Conservation (phyloP, 148 eudicot species). For the Linanthus parryae region DNA sequence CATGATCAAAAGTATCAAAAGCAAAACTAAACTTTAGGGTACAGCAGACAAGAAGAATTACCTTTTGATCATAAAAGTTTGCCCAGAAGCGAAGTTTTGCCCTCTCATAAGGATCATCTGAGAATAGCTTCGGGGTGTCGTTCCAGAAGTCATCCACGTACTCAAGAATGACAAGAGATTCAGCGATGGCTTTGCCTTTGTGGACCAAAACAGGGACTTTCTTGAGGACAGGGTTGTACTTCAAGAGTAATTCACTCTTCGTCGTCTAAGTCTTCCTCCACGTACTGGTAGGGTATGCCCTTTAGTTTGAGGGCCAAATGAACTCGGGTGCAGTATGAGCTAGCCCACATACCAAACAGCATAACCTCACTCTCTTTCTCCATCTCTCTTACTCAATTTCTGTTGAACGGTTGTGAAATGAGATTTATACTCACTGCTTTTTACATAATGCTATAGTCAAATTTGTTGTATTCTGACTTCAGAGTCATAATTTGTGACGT, state of each 20-base stretch:
- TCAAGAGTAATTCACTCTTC: slow-evolving; percentile 6
- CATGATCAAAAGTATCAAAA: background rate
- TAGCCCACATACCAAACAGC: slow-evolving; percentile 6
- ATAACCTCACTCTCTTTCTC: slow-evolving; percentile 1
- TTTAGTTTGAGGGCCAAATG: slow-evolving; percentile 5
- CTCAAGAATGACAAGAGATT: slow-evolving; percentile 2
- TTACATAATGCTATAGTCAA: too few relatives aligned
- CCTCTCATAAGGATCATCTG: slow-evolving; percentile 7
- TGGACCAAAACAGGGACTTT: slow-evolving; percentile 6
- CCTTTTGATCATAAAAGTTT: slow-evolving; percentile 9
- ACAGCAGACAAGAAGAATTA: background rate
- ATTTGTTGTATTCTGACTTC: too few relatives aligned
- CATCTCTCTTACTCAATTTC: slow-evolving; percentile 7
- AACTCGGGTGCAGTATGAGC: slow-evolving; percentile 2
- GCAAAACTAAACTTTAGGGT: too few relatives aligned
- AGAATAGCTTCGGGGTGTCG: slow-evolving; percentile 2
- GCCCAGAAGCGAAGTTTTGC: slow-evolving; percentile 7
- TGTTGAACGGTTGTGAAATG: too few relatives aligned
- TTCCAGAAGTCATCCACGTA: slow-evolving; percentile 1
- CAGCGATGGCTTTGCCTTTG: slow-evolving; percentile 1
- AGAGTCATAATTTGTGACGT: too few relatives aligned
- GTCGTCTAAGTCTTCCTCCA: slow-evolving; percentile 2
- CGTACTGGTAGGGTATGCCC: slow-evolving; percentile 2
- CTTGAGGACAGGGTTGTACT: slow-evolving; percentile 2
- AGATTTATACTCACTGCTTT: too few relatives aligned